Conservation (phyloP, 352 stramenopile genomes). For the Globisporangium spiculum region DNA sequence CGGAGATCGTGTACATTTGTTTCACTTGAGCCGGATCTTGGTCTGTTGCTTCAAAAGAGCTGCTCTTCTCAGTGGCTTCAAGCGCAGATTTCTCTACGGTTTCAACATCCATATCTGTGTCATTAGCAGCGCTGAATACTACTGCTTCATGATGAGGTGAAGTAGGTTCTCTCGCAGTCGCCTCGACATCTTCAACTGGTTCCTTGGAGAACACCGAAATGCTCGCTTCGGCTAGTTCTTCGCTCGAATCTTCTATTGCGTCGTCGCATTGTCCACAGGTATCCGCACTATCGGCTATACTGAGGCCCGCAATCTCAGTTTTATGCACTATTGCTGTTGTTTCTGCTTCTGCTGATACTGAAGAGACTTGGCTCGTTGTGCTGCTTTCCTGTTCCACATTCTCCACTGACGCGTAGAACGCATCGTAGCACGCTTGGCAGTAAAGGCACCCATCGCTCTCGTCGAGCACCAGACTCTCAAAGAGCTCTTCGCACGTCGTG, state of each 20-base stretch:
- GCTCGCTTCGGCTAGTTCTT: neutral
- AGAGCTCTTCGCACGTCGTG: conserved; percentile 42
- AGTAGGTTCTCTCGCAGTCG: neutral
- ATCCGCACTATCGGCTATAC: neutral
- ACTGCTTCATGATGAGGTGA: neutral
- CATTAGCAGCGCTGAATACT: neutral
- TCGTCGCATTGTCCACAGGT: neutral
- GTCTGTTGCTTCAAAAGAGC: neutral
- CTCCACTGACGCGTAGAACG: conserved; percentile 47
- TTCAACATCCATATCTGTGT: neutral
- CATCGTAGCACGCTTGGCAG: conserved; percentile 62
- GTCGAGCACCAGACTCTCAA: conserved; percentile 45
- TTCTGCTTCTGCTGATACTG: neutral
- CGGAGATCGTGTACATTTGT: conserved; percentile 16
- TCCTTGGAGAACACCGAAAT: neutral
- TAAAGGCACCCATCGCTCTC: conserved; percentile 65
- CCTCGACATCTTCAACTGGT: neutral
- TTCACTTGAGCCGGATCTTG: neutral
- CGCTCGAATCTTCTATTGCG: neutral
- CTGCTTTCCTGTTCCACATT: neutral
- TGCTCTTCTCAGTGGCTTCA: neutral
- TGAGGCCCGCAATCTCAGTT: neutral
- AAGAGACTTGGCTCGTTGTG: neutral
- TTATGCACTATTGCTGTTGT: neutral
- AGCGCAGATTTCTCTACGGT: neutral